Conservation (phyloP, 176 grass and related monocot species). For the Stipa capillata region DNA sequence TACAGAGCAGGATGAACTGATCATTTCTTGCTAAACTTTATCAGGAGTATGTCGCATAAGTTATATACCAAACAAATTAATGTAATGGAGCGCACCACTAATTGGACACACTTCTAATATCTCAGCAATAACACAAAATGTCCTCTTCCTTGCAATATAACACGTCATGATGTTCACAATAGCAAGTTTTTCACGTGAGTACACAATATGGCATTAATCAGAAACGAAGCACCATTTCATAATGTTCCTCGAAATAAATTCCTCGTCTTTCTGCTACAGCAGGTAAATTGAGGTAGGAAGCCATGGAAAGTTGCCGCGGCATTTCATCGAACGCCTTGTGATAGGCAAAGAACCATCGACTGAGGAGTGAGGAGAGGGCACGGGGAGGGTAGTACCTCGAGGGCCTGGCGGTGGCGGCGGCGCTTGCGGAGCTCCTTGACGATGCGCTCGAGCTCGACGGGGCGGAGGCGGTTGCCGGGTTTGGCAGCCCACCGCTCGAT, state of each 20-base stretch:
- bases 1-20: neutral
- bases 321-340: neutral
- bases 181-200: too few relatives aligned
- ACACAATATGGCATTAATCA: neutral
- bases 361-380: neutral
- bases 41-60: neutral
- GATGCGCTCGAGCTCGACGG: conserved; percentile 44
- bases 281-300: neutral
- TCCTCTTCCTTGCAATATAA: too few relatives aligned
- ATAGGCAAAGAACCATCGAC: neutral
- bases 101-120: too few relatives aligned
- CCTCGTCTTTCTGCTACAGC: neutral
- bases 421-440: conserved; percentile 58
- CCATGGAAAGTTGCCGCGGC: neutral
- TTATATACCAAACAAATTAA: neutral
- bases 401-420: conserved; percentile 57
- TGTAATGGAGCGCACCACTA: neutral
- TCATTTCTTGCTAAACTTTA: neutral
- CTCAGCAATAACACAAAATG: too few relatives aligned
- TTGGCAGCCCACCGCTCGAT: conserved; percentile 62
- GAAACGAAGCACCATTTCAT: neutral
- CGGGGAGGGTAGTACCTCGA: conserved; percentile 44
- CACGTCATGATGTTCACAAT: too few relatives aligned
- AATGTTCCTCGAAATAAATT: neutral
- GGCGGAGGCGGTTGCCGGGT: conserved; percentile 31